Evolutionary conservation across 2,329 filamentous ascomycete species (phyloP).

Genomic region (Verticillium nonalfalfae): DNA sequence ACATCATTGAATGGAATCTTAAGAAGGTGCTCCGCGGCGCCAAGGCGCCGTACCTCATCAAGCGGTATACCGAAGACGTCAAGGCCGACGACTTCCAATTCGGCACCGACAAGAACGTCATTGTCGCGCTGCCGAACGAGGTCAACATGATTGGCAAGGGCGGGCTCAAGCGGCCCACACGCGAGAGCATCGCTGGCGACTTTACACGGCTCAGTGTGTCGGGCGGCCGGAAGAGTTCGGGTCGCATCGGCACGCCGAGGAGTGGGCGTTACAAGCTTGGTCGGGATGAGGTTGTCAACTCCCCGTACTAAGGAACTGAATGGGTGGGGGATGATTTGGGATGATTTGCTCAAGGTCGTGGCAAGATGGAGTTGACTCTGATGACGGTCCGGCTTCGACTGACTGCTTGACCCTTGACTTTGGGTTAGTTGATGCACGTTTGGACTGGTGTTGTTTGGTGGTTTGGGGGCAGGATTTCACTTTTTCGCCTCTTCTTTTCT

Average conservation of each 20-base stretch:
- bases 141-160: conserved; percentile 95
- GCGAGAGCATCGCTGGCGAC: conserved; percentile 80
- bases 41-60: conserved; percentile 91
- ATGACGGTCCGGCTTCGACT: too few relatives aligned
- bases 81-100: conserved; percentile 99
- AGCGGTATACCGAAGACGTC: conserved; percentile 90
- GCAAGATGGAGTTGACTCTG: too few relatives aligned
- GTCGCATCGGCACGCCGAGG: conserved; percentile 43
- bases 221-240: conserved; percentile 42
- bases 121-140: conserved; percentile 92
- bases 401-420: too few relatives aligned
- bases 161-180: conserved; percentile 77
- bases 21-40: conserved; percentile 78
- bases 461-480: not conserved
- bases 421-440: not conserved
- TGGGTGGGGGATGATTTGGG: too few relatives aligned
- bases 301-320: conserved; percentile 39
- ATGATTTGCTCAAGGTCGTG: not conserved
- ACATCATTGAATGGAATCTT: conserved; percentile 93
- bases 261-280: conserved; percentile 67
- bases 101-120: conserved; percentile 94
- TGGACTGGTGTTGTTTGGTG: not conserved
- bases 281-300: conserved; percentile 78
- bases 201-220: conserved; percentile 31
- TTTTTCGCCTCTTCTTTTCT: not conserved